Evolutionary conservation across 2,329 filamentous ascomycete species (phyloP).

Genomic region (Fusarium xyrophilum): DNA sequence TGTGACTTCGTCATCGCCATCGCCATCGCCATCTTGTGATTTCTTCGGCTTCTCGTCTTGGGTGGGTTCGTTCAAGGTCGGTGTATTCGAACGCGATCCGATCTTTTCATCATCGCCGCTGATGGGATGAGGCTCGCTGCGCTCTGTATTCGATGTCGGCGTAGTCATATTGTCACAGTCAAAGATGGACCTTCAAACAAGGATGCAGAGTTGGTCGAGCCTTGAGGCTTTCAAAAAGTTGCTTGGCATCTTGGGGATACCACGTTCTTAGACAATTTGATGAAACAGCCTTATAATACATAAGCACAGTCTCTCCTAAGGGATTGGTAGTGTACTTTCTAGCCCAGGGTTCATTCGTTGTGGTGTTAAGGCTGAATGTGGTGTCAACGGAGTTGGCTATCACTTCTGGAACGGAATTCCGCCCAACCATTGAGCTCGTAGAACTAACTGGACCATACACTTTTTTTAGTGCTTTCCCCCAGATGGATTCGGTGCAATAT

Average conservation of each 20-base stretch:
- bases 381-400: conserved; percentile 24
- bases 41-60: conserved; percentile 9
- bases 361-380: conserved; percentile 11
- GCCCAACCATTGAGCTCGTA: neutral
- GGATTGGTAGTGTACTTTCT: conserved; percentile 7
- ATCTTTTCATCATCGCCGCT: conserved; percentile 6
- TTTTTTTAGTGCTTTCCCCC: neutral
- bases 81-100: conserved; percentile 16
- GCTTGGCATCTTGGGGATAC: conserved; percentile 5
- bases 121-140: neutral
- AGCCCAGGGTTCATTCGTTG: neutral
- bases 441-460: neutral
- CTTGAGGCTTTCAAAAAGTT: neutral
- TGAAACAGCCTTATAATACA: neutral
- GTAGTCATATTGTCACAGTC: conserved; percentile 4
- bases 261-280: conserved; percentile 13
- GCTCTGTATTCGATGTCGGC: neutral
- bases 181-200: neutral
- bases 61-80: conserved; percentile 30
- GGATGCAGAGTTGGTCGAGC: neutral
- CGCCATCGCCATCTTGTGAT: conserved; percentile 7
- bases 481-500: neutral
- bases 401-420: conserved; percentile 17
- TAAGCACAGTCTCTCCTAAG: conserved; percentile 3
- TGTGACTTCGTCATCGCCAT: neutral